These are phyloP conservation scores for Blastobotrys ciferrii DNA, from an alignment of 1,139 yeast species.

Conservation along the genomic window DNA sequence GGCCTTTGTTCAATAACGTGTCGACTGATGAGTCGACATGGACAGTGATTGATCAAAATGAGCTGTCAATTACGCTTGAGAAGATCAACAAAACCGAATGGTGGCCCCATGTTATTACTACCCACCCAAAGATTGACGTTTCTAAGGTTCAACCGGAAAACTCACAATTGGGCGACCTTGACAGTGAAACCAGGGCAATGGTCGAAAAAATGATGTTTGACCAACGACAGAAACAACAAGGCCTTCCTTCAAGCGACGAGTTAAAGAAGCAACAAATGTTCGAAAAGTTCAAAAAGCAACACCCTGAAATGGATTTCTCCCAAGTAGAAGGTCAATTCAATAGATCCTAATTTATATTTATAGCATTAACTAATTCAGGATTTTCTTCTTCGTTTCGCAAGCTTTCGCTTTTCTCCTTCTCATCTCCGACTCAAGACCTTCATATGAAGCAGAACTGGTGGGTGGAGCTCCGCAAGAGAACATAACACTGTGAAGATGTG, in stretches of 20 bases:
- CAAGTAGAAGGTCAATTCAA: constrained; percentile 12
- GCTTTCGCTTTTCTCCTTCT: too few species aligned
- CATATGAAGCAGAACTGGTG: too few species aligned
- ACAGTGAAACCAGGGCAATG: constrained; percentile 44
- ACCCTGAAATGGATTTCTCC: constrained; percentile 44
- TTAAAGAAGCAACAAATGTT: constrained; percentile 36
- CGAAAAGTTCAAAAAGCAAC: constrained; percentile 42
- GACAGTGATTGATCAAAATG: constrained; percentile 42
- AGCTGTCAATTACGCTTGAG: constrained; percentile 40
- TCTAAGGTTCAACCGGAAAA: constrained; percentile 43
- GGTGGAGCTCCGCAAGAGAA: too few species aligned
- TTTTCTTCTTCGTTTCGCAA: too few species aligned
- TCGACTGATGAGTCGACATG: constrained; percentile 42
- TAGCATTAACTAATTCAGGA: too few species aligned
- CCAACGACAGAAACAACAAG: constrained; percentile 42
- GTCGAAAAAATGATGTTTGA: constrained; percentile 51
- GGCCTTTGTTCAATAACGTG: constrained; percentile 39
- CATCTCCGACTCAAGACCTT: too few species aligned
- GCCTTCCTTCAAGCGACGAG: constrained; percentile 41
- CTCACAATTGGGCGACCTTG: constrained; percentile 42
- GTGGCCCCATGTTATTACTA: constrained; percentile 47
- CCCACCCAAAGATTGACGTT: constrained; percentile 45
- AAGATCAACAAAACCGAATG: constrained; percentile 42
- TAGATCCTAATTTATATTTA: not conserved
- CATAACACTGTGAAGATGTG: too few species aligned